Base-by-base conservation (phyloP, 2,329 filamentous ascomycete species). In the Endoconidiophora polonica region DNA sequence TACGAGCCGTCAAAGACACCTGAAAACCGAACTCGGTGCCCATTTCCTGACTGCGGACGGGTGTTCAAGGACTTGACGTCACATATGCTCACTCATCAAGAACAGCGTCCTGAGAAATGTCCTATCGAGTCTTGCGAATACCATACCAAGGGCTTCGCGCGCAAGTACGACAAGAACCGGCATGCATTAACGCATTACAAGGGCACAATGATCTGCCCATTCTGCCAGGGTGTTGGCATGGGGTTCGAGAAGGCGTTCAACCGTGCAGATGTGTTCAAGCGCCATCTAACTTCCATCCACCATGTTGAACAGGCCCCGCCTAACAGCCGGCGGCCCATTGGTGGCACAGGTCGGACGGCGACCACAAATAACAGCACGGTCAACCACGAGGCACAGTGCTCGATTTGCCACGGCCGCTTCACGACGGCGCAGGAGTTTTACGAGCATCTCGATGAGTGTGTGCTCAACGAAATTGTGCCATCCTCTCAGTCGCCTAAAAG, bases 131-230 rank as follows among this genome's bases (percentile, higher is more conserved):
- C 81, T 2, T 96, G 90, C 69, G 87, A 95, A 59, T 96, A 95
- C 62, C 84, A 95, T 65, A 74, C 76, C 57, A 96, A 95, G 64
- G 90, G 90, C 0, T 96, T 96, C 60, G 90, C 90, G 2, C 76
- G 90, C 54, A 96, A 96, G 65, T 98, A 96, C 62, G 91, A 96
- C 68, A 95, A 95, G 72, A 96, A 96, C 64, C 73, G 91, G 10
- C 91, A 98, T 62, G 94, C 90, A 1, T 67, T 96, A 55, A 96
- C 90, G 2, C 91, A 96, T 62, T 98, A 96, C 71, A 94, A 94
- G 64, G 90, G 90, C 6, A 95, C 86, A 12, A 95, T 96, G 87
- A 83, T 94, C 5, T 98, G 91, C 59, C 88, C 88, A 4, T 96
- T 96, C 65, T 96, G 91, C 57, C 86, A 88, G 0, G 86, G 87